Evolutionary conservation across 2,329 filamentous ascomycete species (phyloP).

Genomic region (Aureobasidium sp.): DNA sequence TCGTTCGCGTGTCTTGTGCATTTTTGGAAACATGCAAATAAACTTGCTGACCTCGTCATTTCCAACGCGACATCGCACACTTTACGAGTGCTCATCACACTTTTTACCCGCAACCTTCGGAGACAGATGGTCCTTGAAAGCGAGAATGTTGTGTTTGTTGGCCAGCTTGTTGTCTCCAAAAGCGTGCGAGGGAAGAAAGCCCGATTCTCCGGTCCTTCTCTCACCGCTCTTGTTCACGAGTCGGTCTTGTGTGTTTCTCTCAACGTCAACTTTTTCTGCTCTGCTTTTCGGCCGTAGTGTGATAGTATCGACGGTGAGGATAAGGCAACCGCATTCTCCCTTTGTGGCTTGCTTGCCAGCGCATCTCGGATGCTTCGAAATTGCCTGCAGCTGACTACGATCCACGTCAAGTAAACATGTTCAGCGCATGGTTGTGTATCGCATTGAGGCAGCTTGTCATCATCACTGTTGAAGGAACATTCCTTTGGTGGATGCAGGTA

Average conservation of each 20-base stretch:
- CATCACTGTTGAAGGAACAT: not conserved
- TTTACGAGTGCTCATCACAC: conserved; percentile 1
- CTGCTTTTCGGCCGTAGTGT: not conserved
- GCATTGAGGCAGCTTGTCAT: conserved; percentile 3
- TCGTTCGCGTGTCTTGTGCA: conserved; percentile 4
- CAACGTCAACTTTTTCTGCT: not conserved
- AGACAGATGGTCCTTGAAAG: not conserved
- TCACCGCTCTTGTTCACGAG: conserved; percentile 6
- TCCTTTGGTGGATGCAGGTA: not conserved
- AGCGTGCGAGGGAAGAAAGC: not conserved
- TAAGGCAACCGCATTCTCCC: not conserved
- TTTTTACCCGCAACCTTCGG: not conserved
- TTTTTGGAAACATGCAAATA: conserved; percentile 14
- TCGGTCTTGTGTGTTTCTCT: not conserved
- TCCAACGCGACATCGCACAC: conserved; percentile 2
- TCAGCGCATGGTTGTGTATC: not conserved
- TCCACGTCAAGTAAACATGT: not conserved
- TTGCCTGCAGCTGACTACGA: not conserved
- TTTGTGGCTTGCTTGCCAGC: conserved; percentile 13
- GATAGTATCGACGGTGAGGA: not conserved
- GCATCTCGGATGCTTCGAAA: not conserved
- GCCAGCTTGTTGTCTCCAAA: not conserved
- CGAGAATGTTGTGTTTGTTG: not conserved
- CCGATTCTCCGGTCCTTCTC: not conserved
- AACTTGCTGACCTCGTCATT: conserved; percentile 7